Evolutionary conservation across 2,329 filamentous ascomycete species (phyloP).

Genomic region (Talaromyces sp.): DNA sequence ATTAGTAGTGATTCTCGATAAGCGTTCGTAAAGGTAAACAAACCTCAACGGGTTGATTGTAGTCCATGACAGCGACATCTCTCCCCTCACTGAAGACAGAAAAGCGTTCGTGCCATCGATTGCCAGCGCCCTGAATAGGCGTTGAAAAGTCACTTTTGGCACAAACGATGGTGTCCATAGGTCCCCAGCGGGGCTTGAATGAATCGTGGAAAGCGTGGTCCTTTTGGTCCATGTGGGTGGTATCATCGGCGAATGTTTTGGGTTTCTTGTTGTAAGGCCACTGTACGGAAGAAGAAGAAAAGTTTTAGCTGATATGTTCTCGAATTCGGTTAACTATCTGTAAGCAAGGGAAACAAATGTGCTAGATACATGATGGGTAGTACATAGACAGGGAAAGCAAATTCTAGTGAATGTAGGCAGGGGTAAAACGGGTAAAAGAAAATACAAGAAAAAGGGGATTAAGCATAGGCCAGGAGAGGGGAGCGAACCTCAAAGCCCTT

Average conservation of each 20-base stretch:
- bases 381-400: slow-evolving; percentile 5
- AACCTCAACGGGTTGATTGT: slow-evolving; percentile 27
- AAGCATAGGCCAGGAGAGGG: slow-evolving; percentile 33
- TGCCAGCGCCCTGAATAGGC: slow-evolving; percentile 22
- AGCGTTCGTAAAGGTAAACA: neutral
- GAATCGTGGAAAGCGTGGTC: slow-evolving; percentile 72
- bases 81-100: slow-evolving; percentile 44
- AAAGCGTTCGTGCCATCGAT: slow-evolving; percentile 58
- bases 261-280: slow-evolving; percentile 83
- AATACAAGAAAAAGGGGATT: slow-evolving; percentile 50
- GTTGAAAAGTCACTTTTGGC: slow-evolving; percentile 47
- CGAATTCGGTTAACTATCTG: slow-evolving; percentile 39
- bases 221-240: slow-evolving; percentile 61
- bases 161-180: slow-evolving; percentile 72
- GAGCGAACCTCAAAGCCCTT: slow-evolving; percentile 87
- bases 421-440: neutral
- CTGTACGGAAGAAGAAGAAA: slow-evolving; percentile 54
- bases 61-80: slow-evolving; percentile 33
- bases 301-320: slow-evolving; percentile 44
- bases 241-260: slow-evolving; percentile 67
- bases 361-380: slow-evolving; percentile 24
- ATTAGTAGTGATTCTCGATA: neutral
- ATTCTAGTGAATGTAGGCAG: neutral
- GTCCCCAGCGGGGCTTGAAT: slow-evolving; percentile 78
- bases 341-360: slow-evolving; percentile 6